Base-by-base conservation (phyloP, 2,329 filamentous ascomycete genomes). In the Teratosphaeria epicoccoides region DNA sequence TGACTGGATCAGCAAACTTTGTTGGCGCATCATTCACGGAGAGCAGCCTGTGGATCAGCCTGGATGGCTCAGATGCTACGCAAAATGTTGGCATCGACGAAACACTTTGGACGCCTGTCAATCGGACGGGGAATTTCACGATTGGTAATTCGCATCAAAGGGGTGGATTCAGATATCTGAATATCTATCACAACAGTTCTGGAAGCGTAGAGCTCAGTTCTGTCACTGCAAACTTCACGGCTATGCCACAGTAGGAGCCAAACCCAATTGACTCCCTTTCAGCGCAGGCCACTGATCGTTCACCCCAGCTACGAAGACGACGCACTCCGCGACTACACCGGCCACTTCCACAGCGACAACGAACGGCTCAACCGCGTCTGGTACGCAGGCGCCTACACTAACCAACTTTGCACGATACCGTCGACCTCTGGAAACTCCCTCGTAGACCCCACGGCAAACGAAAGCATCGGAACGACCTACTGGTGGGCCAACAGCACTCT, bases 151-250 rank as follows among this genome's bases (percentile, higher is more conserved):
- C 61, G 25, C 20, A 46, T 46, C 63, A 77, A 49, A 68, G 76
- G 5, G 76, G 76, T 7, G 76, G 74, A 1, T 79, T 78, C 56
- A 69, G 75, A n/a, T 79, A 78, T 54, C 59, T 79, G 54, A 77
- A 71, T 1, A 50, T 72, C 11, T 73, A 73, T 50, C 63, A 55
- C 45, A 55, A 55, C 33, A 37, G 22, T 17, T 46, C 56, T 67
- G 20, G 61, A 58, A 10, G 63, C 64, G 7, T 61, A 43, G 45
- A 43, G 10, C 40, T 76, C 10, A 61, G 63, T 0, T 63, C 69
- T 37, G 56, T 76, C 14, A 63, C 58, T 26, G 64, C 73, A 2
- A 60, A 75, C 43, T 76, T 69, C 55, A 76, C 73, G 1, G 65
- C 73, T 7, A 66, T 70, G 64, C 70, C 70, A 0, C 68, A 71